These are phyloP conservation scores for Lanmaoa pseudosensibilis DNA, from an alignment of 768 basidiomycete species.

Conservation along the genomic window DNA sequence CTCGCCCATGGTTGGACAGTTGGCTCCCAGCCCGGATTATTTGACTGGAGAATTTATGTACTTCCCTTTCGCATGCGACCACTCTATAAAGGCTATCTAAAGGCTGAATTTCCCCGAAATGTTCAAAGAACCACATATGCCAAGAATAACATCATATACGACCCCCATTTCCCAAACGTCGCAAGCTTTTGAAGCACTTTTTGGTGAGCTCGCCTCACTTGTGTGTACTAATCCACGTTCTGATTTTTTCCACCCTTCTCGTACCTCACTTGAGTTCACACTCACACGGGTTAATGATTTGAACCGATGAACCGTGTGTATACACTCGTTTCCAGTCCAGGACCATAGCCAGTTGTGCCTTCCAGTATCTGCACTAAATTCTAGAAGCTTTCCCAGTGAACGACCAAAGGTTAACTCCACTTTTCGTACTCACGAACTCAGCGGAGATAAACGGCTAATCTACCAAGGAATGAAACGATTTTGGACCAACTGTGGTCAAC, in stretches of 20 bases:
- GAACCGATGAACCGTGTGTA: not conserved
- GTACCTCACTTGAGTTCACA: not conserved
- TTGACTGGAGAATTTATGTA: not conserved
- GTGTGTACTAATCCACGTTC: not conserved
- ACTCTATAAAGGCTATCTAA: slow-evolving; percentile 16
- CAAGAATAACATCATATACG: not conserved
- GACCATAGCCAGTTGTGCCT: not conserved
- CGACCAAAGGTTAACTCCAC: not conserved
- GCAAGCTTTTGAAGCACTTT: not conserved
- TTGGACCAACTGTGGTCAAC: not conserved
- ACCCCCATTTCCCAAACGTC: slow-evolving; percentile 6
- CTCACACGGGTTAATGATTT: not conserved
- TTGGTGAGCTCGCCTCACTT: not conserved
- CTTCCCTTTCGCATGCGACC: slow-evolving; percentile 12
- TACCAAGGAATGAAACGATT: not conserved
- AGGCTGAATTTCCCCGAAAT: not conserved
- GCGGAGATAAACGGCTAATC: not conserved
- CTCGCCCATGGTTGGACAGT: not conserved
- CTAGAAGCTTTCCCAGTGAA: not conserved
- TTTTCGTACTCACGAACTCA: not conserved
- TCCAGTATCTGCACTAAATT: not conserved
- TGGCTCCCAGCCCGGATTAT: slow-evolving; percentile 4
- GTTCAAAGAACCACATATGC: not conserved
- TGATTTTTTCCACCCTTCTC: not conserved
- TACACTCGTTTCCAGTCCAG: slow-evolving; percentile 9